Evolutionary conservation across 306 rosid genomes (phyloP).

Genomic region (Cicer chorassanicum): DNA sequence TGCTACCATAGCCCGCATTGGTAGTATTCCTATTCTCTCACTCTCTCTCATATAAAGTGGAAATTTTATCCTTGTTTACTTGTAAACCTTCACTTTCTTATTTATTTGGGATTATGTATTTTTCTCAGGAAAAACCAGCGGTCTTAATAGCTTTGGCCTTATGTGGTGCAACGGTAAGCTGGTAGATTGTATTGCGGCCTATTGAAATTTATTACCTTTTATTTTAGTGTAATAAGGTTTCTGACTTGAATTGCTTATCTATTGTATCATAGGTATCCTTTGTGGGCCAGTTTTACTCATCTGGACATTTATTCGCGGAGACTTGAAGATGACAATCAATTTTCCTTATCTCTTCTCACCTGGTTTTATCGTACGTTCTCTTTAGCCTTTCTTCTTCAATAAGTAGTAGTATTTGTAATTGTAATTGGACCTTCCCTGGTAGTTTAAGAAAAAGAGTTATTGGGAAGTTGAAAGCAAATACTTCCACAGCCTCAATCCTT

Average conservation of each 20-base stretch:
- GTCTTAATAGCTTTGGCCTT: slow-evolving; percentile 97
- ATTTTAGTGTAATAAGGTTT: slow-evolving; percentile 1
- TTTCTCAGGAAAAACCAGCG: slow-evolving; percentile 88
- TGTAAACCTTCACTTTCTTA: slow-evolving; percentile 41
- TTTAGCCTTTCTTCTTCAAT: slow-evolving; percentile 33
- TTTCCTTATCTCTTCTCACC: slow-evolving; percentile 80
- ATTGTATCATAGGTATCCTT: slow-evolving; percentile 61
- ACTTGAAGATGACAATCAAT: slow-evolving; percentile 66
- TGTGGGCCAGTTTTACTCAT: slow-evolving; percentile 80
- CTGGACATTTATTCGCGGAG: slow-evolving; percentile 82
- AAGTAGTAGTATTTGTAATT: slow-evolving; percentile 8
- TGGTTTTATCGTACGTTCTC: slow-evolving; percentile 75
- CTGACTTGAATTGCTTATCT: slow-evolving; percentile 25
- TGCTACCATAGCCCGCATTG: slow-evolving; percentile 90
- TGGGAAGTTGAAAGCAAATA: not conserved
- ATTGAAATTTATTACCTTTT: slow-evolving; percentile 19
- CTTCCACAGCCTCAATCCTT: not conserved
- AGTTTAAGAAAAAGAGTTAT: slow-evolving; percentile 5
- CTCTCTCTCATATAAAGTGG: slow-evolving; percentile 19
- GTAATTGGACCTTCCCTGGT: slow-evolving; percentile 5
- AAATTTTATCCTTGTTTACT: slow-evolving; percentile 29
- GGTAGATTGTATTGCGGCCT: slow-evolving; percentile 34
- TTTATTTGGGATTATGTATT: slow-evolving; percentile 28
- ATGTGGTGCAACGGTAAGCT: slow-evolving; percentile 98
- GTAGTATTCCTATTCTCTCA: slow-evolving; percentile 55